Base-by-base conservation (phyloP, 495 filamentous ascomycete genomes). In the Tuber indicum region DNA sequence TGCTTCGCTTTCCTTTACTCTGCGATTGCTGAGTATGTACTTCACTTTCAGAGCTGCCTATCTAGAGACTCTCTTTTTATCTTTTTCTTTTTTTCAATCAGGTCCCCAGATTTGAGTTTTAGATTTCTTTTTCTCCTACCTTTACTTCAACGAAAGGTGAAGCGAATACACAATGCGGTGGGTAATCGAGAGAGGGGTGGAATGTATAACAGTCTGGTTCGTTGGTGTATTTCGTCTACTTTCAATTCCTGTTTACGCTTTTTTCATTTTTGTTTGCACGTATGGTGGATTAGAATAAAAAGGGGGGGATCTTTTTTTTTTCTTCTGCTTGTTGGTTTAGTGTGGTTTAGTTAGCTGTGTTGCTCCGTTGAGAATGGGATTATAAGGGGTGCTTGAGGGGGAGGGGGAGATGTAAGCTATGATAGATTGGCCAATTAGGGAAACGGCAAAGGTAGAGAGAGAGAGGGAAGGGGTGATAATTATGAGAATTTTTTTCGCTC, bases 71-170 rank as follows among this genome's bases (percentile, higher is more conserved):
- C 14, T 8, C 58, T 1, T 19, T 66, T 66, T 66, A 5, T 12
- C 4, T 66, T 32, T 72, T 43, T 5, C 8, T 72, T 19, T 12
- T 36, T 72, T 41, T 23, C 52, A n/a, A 46, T 21, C 23, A 43
- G 23, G 44, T 72, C 44, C 43, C 44, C 36, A 26, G 26, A 36
- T 46, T 49, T 39, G 72, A 45, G 42, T 45, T 45, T 74, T 74
- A 52, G 41, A 52, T 44, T 74, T 74, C 23, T 17, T 74, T 74
- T 74, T 6, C 32, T 19, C 71, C 36, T 72, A n/a, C 52, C 36
- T 72, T 44, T 74, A 5, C 49, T 39, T 45, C 5, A 6, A 21
- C 19, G 46, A 12, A 16, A 36, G 39, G 49, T n/a, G n/a, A 36
- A 62, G 21, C 16, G 58, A n/a, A 42, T 36, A 19, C 39, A 32